Base-by-base conservation (phyloP, 2,329 filamentous ascomycete species). In the Pseudogymnoascus sp. region DNA sequence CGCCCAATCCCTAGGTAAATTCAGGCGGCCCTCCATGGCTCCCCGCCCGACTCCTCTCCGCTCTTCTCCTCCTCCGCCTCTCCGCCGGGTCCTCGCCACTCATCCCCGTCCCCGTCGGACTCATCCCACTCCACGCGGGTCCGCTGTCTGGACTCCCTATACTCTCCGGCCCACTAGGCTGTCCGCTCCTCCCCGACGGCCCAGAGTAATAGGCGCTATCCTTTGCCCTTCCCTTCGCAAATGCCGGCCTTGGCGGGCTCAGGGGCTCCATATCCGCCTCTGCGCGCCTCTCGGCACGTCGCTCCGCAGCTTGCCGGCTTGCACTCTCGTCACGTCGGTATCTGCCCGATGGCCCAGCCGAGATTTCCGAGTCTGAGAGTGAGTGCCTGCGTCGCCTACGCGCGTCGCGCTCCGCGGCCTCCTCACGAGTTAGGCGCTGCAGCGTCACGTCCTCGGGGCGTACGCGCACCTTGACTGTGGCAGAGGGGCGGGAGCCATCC, bases 381-480 rank as follows among this genome's bases (percentile, higher is more conserved):
- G 73, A 72, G 38, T 76, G 71, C 60, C 76, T 73, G 23, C 74
- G 71, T 9, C 75, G 73, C 50, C 77, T 77, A 11, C 76, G 72
- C 3, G 73, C 63, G 57, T 70, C 71, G 63, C 71, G 64, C 47
- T 74, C 75, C 31, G 78, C 76, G 2, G 82, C 78, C 71, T 88
- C 85, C 66, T 85, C 81, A 26, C 86, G 84, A 0, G 85, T 86
- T 23, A 87, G 74, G 36, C 83, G 78, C 38, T 85, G 80, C 44
- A 88, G 75, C 13, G 85, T 88, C 64, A 88, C 80, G 66, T 85
- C 85, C 68, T 87, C 84, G 67, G 85, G 82, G 67, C 86, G 81
- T 57, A 87, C 78, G 69, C 82, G 83, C 63, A 87, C 75, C 71
- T 83, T 85, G 64, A 87, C 80, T 33, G 84, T 78, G 2, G 82